A percentile compares a stretch with the other conserved stretches of the same genome.
phyloP scores from a whole-genome alignment of 805 yeast genomes.

The Zygosaccharomyces siamensis region DNA sequence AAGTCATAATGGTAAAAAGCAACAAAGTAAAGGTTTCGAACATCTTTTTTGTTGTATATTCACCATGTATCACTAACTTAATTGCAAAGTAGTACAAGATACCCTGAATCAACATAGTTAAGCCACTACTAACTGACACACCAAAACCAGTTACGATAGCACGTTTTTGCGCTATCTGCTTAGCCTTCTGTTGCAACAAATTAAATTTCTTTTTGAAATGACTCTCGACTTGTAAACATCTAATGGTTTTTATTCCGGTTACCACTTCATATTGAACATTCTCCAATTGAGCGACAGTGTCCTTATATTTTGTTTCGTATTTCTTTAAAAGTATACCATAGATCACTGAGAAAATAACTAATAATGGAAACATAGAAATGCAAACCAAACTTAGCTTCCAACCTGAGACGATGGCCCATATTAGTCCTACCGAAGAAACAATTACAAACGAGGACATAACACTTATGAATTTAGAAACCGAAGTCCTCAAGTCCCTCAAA shows the following conservation, averaged over 20 bases:
- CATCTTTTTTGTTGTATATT: slow-evolving; percentile 53
- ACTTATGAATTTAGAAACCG: slow-evolving; percentile 60
- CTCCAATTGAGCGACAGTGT: slow-evolving; percentile 50
- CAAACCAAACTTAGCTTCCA: slow-evolving; percentile 89
- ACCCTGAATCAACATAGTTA: slow-evolving; percentile 60
- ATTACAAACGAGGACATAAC: slow-evolving; percentile 49
- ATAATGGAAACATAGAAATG: slow-evolving; percentile 64
- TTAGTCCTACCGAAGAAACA: slow-evolving; percentile 54
- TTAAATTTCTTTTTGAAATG: slow-evolving; percentile 43
- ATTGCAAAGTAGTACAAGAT: slow-evolving; percentile 77
- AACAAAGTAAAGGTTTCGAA: slow-evolving; percentile 68
- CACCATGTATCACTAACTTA: slow-evolving; percentile 53
- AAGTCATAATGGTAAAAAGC: slow-evolving; percentile 64
- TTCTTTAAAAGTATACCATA: slow-evolving; percentile 50
- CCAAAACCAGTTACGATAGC: slow-evolving; percentile 65
- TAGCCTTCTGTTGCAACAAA: slow-evolving; percentile 31
- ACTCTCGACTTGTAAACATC: slow-evolving; percentile 47
- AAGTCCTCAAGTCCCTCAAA: slow-evolving; percentile 63
- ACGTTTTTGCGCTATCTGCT: slow-evolving; percentile 44
- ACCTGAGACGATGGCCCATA: slow-evolving; percentile 75
- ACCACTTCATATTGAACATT: slow-evolving; percentile 48
- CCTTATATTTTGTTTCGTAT: slow-evolving; percentile 59
- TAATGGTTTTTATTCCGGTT: slow-evolving; percentile 58
- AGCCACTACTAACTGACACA: slow-evolving; percentile 49
- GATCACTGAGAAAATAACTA: slow-evolving; percentile 45